Evolutionary conservation across 129 eudicot species (phyloP).

Genomic region (Rutidosis leptorrhynchoides): DNA sequence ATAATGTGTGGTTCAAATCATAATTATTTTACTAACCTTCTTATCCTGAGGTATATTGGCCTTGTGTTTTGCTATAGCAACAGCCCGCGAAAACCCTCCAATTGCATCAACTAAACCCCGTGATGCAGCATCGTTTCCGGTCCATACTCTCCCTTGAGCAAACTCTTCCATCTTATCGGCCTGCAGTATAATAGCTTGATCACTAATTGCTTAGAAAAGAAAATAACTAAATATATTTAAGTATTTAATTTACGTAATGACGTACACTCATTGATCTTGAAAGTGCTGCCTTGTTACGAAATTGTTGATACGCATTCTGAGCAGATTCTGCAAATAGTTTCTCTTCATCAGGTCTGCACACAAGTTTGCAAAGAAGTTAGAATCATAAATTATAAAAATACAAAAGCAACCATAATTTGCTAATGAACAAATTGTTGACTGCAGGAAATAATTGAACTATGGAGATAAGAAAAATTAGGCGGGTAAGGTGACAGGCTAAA

Average conservation of each 20-base stretch:
- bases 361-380: not conserved
- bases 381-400: slow-evolving; percentile 11
- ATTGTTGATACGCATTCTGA: slow-evolving; percentile 60
- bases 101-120: slow-evolving; percentile 92
- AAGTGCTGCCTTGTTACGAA: slow-evolving; percentile 87
- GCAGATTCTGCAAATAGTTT: slow-evolving; percentile 86
- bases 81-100: slow-evolving; percentile 86
- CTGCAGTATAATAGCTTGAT: slow-evolving; percentile 5
- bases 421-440: not conserved
- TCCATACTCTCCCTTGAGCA: slow-evolving; percentile 97
- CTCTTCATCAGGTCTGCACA: slow-evolving; percentile 83
- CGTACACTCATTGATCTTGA: slow-evolving; percentile 92
- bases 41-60: slow-evolving; percentile 72
- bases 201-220: not conserved
- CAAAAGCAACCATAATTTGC: not conserved
- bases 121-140: slow-evolving; percentile 79
- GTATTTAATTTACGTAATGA: slow-evolving; percentile 10
- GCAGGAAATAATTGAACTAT: not conserved
- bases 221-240: not conserved
- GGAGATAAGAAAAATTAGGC: not conserved
- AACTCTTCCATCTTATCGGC: slow-evolving; percentile 76
- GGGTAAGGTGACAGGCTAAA: not conserved
- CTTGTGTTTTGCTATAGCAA: slow-evolving; percentile 87
- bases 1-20: not conserved
- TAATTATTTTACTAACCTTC: slow-evolving; percentile 37